phyloP scores from a whole-genome alignment of 1,284 basidiomycete genomes.

The Trichosporon sp. region DNA sequence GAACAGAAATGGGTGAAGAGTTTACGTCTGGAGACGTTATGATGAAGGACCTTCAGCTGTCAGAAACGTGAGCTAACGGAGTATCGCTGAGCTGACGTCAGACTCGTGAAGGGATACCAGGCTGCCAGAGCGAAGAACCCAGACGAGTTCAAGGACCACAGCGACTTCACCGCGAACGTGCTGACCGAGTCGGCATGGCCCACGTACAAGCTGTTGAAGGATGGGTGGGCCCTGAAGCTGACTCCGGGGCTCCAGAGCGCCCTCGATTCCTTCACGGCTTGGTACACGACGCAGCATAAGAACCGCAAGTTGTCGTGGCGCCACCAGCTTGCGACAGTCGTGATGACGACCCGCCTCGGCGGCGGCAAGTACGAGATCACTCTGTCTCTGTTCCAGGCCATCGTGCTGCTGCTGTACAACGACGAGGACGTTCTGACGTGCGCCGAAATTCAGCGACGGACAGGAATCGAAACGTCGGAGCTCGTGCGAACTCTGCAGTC shows the following conservation, averaged over 20 bases:
- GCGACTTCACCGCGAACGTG: conserved; percentile 52
- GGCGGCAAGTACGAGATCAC: conserved; percentile 75
- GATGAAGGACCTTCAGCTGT: conserved; percentile 49
- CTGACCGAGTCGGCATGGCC: conserved; percentile 58
- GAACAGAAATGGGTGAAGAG: conserved; percentile 48
- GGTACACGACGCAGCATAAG: conserved; percentile 70
- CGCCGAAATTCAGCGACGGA: conserved; percentile 62
- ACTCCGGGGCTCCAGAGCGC: conserved; percentile 62
- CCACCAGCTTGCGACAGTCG: conserved; percentile 72
- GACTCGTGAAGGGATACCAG: conserved; percentile 51
- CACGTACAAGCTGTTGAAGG: conserved; percentile 45
- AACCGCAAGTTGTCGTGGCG: conserved; percentile 68
- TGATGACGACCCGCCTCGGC: conserved; percentile 63
- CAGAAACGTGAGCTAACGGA: conserved; percentile 33
- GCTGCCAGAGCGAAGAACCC: conserved; percentile 43
- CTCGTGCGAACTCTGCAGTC: conserved; percentile 82
- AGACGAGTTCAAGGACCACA: conserved; percentile 41
- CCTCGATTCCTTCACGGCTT: conserved; percentile 58
- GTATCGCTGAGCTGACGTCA: conserved; percentile 14
- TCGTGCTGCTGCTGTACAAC: conserved; percentile 88
- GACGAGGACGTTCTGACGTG: conserved; percentile 57
- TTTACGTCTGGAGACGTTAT: conserved; percentile 49
- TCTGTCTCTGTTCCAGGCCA: conserved; percentile 83
- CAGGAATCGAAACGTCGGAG: conserved; percentile 69
- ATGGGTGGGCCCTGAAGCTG: conserved; percentile 42